A percentile compares a stretch with the other conserved stretches of the same genome.
Evolutionary conservation across 1,284 basidiomycete species (phyloP).

Genomic region (Cutaneotrichosporon mucoides): DNA sequence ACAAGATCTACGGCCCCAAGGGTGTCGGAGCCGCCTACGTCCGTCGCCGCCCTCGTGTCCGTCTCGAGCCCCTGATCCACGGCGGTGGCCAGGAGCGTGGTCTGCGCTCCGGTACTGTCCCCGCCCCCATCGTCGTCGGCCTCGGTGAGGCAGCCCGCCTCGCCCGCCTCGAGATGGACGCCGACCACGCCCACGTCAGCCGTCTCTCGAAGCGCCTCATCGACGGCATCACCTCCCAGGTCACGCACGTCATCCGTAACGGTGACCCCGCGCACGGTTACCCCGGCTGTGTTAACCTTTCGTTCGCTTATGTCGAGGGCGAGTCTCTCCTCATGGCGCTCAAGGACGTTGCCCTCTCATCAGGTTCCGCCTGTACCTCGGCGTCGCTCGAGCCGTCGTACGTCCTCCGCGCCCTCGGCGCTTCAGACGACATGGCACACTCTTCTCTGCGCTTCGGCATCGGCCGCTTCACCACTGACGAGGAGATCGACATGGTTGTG

Average conservation of each 20-base stretch:
- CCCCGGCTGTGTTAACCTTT: constrained; percentile 90
- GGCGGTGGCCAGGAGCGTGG: constrained; percentile 98
- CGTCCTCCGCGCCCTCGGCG: constrained; percentile 91
- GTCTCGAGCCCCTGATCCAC: constrained; percentile 89
- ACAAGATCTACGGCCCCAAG: constrained; percentile 99
- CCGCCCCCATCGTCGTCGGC: constrained; percentile 85
- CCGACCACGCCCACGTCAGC: constrained; percentile 76
- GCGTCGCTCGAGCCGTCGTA: constrained; percentile 98
- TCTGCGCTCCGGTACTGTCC: constrained; percentile 85
- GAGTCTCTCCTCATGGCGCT: constrained; percentile 97
- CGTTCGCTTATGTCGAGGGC: constrained; percentile 95
- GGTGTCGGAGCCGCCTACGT: constrained; percentile 95
- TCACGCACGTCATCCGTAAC: constrained; percentile 89
- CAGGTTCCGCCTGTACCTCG: constrained; percentile 96
- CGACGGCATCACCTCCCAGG: constrained; percentile 71
- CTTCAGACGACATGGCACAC: constrained; percentile 98
- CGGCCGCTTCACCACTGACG: constrained; percentile 96
- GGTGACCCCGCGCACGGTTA: constrained; percentile 78
- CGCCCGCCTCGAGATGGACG: constrained; percentile 85
- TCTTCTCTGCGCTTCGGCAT: constrained; percentile 97
- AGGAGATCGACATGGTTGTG: constrained; percentile 92
- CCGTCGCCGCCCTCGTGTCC: constrained; percentile 83
- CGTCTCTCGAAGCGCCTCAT: constrained; percentile 78
- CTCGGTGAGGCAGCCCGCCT: constrained; percentile 93
- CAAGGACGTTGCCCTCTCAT: constrained; percentile 97